A percentile compares a stretch with the other conserved stretches of the same genome.
Evolutionary conservation across 495 filamentous ascomycete genomes (phyloP).

Genomic region (Penicillium soppii): DNA sequence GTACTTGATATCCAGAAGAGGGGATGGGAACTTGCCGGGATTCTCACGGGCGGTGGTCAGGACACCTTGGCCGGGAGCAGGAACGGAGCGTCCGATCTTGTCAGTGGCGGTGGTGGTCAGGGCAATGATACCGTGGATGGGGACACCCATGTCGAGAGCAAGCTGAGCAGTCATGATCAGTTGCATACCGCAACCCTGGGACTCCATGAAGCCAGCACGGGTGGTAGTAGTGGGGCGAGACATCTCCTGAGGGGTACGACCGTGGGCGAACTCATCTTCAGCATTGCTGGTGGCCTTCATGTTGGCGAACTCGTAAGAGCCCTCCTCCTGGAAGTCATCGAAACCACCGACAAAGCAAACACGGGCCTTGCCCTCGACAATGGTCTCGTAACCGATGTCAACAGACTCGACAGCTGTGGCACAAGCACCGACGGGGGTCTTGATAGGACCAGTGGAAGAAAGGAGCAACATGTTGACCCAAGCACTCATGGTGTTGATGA

Average conservation of each 20-base stretch:
- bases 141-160: conserved; percentile 97
- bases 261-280: conserved; percentile 91
- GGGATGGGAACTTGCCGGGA: conserved; percentile 86
- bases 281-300: conserved; percentile 99
- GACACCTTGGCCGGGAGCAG: conserved; percentile 93
- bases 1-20: conserved; percentile 95
- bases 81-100: conserved; percentile 97
- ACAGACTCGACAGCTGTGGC: conserved; percentile 96
- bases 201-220: conserved; percentile 98
- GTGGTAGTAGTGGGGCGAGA: conserved; percentile 96
- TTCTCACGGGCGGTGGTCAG: conserved; percentile 96
- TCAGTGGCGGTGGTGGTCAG: conserved; percentile 97
- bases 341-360: conserved; percentile 98
- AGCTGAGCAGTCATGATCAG: conserved; percentile 97
- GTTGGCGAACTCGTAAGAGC: conserved; percentile 99
- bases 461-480: conserved; percentile 99
- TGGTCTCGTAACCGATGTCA: conserved; percentile 96
- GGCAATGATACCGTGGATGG: conserved; percentile 92
- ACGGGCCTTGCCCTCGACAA: conserved; percentile 94
- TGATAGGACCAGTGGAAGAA: conserved; percentile 96
- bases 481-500: conserved; percentile 99
- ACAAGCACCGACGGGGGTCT: conserved; percentile 96
- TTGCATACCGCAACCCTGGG: conserved; percentile 96
- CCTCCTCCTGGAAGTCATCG: conserved; percentile 99
- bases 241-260: conserved; percentile 95